phyloP scores from a whole-genome alignment of 768 basidiomycete species.

The Lentinula guzmanii region DNA sequence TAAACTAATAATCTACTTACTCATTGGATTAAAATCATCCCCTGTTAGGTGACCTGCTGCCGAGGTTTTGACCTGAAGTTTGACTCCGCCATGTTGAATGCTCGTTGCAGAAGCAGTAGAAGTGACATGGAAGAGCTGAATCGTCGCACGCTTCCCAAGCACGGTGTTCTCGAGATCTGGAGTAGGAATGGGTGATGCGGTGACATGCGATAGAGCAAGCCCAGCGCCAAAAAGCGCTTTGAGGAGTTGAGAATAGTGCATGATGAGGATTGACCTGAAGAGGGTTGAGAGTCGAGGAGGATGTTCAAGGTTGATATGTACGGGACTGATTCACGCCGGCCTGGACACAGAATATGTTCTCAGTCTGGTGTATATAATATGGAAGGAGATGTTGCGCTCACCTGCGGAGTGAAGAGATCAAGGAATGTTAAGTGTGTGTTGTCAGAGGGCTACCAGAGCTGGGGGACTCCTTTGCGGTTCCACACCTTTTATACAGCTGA shows the following conservation, averaged over 20 bases:
- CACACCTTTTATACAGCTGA: no score
- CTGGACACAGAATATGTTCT: no score
- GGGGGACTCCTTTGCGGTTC: no score
- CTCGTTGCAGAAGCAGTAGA: not conserved
- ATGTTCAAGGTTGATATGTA: not conserved
- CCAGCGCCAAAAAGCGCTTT: not conserved
- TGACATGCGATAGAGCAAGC: not conserved
- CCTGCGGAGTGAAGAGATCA: no score
- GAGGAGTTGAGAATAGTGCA: not conserved
- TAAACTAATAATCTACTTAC: not conserved
- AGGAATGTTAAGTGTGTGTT: no score
- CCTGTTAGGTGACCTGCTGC: not conserved
- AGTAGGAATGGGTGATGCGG: not conserved
- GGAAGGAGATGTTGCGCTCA: no score
- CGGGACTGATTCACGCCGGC: not conserved
- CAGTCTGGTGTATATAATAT: no score
- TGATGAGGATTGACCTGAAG: not conserved
- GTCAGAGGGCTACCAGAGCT: no score
- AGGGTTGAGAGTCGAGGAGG: not conserved
- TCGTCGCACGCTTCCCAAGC: not conserved
- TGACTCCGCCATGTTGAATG: not conserved
- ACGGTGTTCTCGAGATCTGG: not conserved
- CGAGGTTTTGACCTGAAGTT: not conserved
- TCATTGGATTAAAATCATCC: not conserved
- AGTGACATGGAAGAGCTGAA: not conserved